These are phyloP conservation scores for Lagenidium sp. DNA, from an alignment of 352 stramenopile species.

Conservation along the genomic window DNA sequence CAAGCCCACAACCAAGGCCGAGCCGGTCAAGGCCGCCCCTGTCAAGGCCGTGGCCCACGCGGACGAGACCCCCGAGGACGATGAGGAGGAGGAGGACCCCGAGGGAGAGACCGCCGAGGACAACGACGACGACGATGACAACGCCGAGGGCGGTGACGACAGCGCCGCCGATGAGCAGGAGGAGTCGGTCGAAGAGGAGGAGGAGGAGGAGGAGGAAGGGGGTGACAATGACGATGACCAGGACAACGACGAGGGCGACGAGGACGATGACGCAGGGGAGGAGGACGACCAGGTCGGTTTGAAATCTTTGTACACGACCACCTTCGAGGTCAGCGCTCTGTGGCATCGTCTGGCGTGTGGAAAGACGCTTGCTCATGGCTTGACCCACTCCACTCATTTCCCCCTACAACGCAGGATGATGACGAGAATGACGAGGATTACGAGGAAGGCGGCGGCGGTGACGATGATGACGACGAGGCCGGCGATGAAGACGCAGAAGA, in stretches of 20 bases:
- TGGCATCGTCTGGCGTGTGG: neutral
- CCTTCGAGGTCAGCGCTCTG: slow-evolving; percentile 46
- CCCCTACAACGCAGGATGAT: slow-evolving; percentile 15
- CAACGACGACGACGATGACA: slow-evolving; percentile 17
- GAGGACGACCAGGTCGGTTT: slow-evolving; percentile 39
- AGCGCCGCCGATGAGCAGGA: slow-evolving; percentile 12
- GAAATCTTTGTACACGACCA: slow-evolving; percentile 58
- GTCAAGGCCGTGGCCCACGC: slow-evolving; percentile 4
- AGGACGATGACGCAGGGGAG: slow-evolving; percentile 20
- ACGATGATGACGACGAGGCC: slow-evolving; percentile 8
- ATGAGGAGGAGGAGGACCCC: slow-evolving; percentile 9
- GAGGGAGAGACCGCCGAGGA: slow-evolving; percentile 14
- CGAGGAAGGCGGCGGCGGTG: slow-evolving; percentile 16
- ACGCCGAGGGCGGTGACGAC: slow-evolving; percentile 27
- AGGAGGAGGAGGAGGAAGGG: slow-evolving; percentile 14
- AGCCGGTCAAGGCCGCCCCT: slow-evolving; percentile 6
- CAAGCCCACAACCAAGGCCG: slow-evolving; percentile 8
- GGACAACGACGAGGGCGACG: slow-evolving; percentile 16
- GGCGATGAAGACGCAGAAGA: slow-evolving; percentile 14
- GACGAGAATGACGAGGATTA: slow-evolving; percentile 45
- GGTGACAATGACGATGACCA: slow-evolving; percentile 9
- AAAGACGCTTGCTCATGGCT: neutral
- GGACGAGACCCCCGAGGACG: slow-evolving; percentile 14
- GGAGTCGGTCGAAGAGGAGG: slow-evolving; percentile 18
- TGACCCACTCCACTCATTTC: neutral